Evolutionary conservation across 2,329 filamentous ascomycete genomes (phyloP).

Genomic region (Aspergillus niger): DNA sequence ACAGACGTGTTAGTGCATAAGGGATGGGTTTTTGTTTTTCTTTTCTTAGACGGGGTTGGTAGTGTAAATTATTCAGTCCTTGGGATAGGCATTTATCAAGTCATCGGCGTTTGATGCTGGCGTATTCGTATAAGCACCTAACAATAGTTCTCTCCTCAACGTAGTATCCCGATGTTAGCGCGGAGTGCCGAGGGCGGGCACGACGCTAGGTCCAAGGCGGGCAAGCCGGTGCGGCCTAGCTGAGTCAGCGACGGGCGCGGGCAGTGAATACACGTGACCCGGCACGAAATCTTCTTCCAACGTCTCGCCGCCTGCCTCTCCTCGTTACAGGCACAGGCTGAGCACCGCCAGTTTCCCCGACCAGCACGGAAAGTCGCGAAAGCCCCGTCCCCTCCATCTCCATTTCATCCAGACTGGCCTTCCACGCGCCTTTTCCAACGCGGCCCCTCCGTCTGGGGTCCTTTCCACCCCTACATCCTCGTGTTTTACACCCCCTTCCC

Average conservation of each 20-base stretch:
- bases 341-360: constrained; percentile 43
- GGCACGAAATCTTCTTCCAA: constrained; percentile 37
- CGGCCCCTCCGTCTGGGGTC: constrained; percentile 26
- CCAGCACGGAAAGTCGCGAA: constrained; percentile 40
- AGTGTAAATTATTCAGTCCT: neutral
- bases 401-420: constrained; percentile 38
- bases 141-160: neutral
- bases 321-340: constrained; percentile 34
- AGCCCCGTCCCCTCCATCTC: constrained; percentile 41
- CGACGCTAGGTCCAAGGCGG: constrained; percentile 15
- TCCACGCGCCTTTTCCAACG: constrained; percentile 36
- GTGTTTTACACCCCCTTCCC: constrained; percentile 20
- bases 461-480: constrained; percentile 22
- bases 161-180: neutral
- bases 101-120: neutral
- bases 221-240: neutral
- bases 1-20: neutral
- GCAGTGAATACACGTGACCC: constrained; percentile 24
- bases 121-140: neutral
- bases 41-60: neutral
- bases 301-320: constrained; percentile 35
- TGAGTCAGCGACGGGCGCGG: constrained; percentile 27
- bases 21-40: too few relatives aligned
- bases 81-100: neutral
- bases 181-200: neutral